These are phyloP conservation scores for Sporothrix sp. DNA, from an alignment of 2,329 filamentous ascomycete genomes.

Conservation along the genomic window DNA sequence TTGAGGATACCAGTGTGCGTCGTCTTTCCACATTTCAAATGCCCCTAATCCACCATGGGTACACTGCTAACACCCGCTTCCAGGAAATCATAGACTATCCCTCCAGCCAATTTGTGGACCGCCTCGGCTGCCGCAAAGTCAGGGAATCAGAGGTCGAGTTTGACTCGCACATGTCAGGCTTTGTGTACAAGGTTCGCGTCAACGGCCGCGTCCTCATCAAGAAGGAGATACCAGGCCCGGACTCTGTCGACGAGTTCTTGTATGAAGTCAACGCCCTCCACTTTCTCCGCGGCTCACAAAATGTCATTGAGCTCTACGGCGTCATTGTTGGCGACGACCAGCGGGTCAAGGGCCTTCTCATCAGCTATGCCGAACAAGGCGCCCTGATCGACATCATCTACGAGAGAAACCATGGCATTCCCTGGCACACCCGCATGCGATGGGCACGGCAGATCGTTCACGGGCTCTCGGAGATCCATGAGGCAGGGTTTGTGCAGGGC, in stretches of 20 bases:
- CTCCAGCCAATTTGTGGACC: constrained; percentile 58
- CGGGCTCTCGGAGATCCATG: constrained; percentile 85
- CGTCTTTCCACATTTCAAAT: neutral
- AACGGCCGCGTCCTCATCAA: constrained; percentile 69
- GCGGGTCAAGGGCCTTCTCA: constrained; percentile 76
- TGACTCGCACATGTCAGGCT: constrained; percentile 88
- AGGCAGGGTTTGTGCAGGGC: constrained; percentile 91
- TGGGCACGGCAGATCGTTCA: constrained; percentile 90
- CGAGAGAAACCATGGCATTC: constrained; percentile 53
- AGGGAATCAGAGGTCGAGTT: constrained; percentile 71
- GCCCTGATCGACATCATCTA: constrained; percentile 87
- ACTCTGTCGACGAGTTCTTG: constrained; percentile 90
- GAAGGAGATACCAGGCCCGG: constrained; percentile 94
- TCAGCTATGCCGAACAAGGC: constrained; percentile 77
- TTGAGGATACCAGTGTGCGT: constrained; percentile 77
- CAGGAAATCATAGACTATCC: constrained; percentile 85
- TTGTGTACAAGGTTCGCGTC: constrained; percentile 85
- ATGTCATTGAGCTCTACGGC: constrained; percentile 79
- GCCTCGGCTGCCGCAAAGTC: constrained; percentile 57
- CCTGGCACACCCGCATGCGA: constrained; percentile 65
- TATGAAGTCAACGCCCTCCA: constrained; percentile 97
- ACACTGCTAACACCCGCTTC: too few species aligned
- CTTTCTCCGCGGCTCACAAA: constrained; percentile 58
- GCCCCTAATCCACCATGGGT: too few species aligned
- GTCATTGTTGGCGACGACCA: constrained; percentile 76